These are phyloP conservation scores for Tylopilus subfusipes DNA, from an alignment of 768 basidiomycete genomes.

Conservation along the genomic window DNA sequence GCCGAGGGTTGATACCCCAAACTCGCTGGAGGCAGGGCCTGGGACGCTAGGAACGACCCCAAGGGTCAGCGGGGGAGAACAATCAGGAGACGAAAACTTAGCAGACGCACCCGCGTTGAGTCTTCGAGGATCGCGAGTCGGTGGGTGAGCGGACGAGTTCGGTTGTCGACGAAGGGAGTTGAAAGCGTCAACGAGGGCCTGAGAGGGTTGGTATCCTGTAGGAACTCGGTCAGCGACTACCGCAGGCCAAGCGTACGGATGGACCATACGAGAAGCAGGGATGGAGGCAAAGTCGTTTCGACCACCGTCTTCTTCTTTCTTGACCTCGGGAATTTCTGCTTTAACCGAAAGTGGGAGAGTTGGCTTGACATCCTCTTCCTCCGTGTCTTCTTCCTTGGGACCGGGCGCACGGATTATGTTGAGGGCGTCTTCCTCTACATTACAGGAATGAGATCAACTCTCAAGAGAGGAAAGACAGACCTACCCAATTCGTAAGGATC, in stretches of 20 bases:
- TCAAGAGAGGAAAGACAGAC: background rate
- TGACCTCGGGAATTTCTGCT: slow-evolving; percentile 2
- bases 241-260: background rate
- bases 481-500: slow-evolving; percentile 31
- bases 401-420: slow-evolving; percentile 8
- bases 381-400: slow-evolving; percentile 1
- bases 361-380: slow-evolving; percentile 1
- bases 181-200: slow-evolving; percentile 14
- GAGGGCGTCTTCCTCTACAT: slow-evolving; percentile 25
- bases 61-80: background rate
- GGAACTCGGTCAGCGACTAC: background rate
- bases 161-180: background rate
- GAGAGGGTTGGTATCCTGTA: slow-evolving; percentile 14
- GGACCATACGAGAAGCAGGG: background rate
- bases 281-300: background rate
- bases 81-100: background rate
- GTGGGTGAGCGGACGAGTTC: background rate
- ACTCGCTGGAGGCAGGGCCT: background rate
- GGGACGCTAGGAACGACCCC: background rate
- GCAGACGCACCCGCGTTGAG: background rate
- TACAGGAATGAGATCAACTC: background rate
- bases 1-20: slow-evolving; percentile 7
- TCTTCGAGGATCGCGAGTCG: background rate
- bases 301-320: slow-evolving; percentile 1
- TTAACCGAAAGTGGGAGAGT: slow-evolving; percentile 1